Percentiles rank a stretch among this genome's conserved stretches.
These are phyloP conservation scores for Sporopachydermia lactativora DNA, from an alignment of 805 yeast genomes.

Conservation along the genomic window DNA sequence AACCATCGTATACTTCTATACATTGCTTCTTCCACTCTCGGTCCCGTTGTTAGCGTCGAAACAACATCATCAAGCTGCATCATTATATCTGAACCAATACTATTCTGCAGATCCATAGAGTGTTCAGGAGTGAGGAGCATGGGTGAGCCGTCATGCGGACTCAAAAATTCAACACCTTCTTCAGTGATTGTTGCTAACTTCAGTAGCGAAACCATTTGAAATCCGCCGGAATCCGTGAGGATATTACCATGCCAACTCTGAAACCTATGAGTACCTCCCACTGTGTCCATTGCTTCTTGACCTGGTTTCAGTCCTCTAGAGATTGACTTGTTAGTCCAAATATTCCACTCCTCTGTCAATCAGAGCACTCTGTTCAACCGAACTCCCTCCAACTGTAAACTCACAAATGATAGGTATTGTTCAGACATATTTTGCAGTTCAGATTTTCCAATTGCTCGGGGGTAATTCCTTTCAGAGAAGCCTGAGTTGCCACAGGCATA, in stretches of 20 bases:
- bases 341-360: no score
- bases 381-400: no score
- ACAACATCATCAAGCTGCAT: constrained; percentile 34
- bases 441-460: constrained; percentile 25
- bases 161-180: constrained; percentile 29
- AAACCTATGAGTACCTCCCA: constrained; percentile 29
- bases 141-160: constrained; percentile 31
- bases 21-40: constrained; percentile 32
- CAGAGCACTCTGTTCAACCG: no score
- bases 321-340: no score
- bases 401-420: constrained; percentile 27
- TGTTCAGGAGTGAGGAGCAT: constrained; percentile 33
- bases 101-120: constrained; percentile 29
- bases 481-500: constrained; percentile 35
- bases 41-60: constrained; percentile 28
- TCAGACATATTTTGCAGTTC: constrained; percentile 27
- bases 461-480: constrained; percentile 29
- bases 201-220: constrained; percentile 30
- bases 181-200: constrained; percentile 32
- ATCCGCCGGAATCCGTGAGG: constrained; percentile 30
- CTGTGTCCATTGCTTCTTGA: constrained; percentile 23
- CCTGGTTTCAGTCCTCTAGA: constrained; percentile 27
- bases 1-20: constrained; percentile 28
- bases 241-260: constrained; percentile 29
- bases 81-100: constrained; percentile 31